Conservation (phyloP, 805 yeast species). For the Candida nemodendra region DNA sequence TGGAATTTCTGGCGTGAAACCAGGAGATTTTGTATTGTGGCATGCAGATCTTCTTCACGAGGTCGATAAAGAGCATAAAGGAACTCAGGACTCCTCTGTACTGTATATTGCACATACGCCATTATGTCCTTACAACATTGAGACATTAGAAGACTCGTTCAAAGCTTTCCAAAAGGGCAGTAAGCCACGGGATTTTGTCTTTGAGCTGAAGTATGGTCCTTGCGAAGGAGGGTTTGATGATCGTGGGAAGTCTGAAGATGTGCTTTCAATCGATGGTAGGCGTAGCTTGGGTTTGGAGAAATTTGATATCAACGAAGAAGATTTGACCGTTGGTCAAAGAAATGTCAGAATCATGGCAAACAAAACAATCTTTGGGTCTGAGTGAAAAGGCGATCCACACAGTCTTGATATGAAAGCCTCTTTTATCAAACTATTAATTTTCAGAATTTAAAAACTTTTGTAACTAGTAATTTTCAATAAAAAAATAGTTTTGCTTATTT, state of each 20-base stretch:
- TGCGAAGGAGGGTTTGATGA: constrained; percentile 10
- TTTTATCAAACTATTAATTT: no score
- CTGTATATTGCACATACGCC: constrained; percentile 39
- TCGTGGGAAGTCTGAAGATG: constrained; percentile 9
- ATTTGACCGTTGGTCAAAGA: constrained; percentile 29
- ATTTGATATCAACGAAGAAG: constrained; percentile 25
- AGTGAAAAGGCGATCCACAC: no score
- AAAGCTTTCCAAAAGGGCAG: constrained; percentile 6
- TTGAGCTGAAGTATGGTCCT: constrained; percentile 9
- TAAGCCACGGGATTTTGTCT: constrained; percentile 11
- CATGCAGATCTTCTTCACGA: constrained; percentile 43
- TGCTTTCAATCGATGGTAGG: constrained; percentile 22
- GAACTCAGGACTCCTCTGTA: constrained; percentile 37
- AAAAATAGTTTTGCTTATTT: no score
- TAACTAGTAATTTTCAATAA: no score
- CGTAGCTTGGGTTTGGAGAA: constrained; percentile 29
- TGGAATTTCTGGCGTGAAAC: constrained; percentile 35
- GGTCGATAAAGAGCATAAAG: constrained; percentile 38
- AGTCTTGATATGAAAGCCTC: no score
- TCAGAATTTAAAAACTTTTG: no score
- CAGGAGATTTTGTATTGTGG: constrained; percentile 46
- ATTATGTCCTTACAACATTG: constrained; percentile 19
- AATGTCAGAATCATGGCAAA: constrained; percentile 22
- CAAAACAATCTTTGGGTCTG: constrained; percentile 17
- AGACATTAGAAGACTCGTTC: constrained; percentile 7